A percentile compares a stretch with the other conserved stretches of the same genome.
Conservation (phyloP, 129 eudicot species). For the Smallanthus sonchifolius region DNA sequence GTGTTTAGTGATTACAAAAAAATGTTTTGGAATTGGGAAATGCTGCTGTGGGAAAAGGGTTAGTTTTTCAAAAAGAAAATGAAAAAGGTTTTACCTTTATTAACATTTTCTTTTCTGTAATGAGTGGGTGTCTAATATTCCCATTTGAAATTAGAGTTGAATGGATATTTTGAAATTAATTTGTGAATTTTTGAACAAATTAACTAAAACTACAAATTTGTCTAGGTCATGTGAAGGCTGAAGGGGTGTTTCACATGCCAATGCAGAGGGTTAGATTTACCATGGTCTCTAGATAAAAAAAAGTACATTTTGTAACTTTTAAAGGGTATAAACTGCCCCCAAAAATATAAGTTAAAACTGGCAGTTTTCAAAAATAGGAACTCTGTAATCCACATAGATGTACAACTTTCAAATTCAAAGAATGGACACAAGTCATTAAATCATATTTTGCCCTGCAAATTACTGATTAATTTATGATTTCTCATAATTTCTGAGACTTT, state of each 20-base stretch:
- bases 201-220: neutral
- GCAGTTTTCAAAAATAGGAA: neutral
- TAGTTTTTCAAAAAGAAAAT: neutral
- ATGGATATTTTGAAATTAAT: too few relatives aligned
- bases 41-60: neutral
- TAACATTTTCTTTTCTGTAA: too few relatives aligned
- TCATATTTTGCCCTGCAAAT: neutral
- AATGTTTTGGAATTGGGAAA: neutral
- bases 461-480: neutral
- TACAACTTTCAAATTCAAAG: too few relatives aligned
- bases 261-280: neutral
- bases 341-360: neutral
- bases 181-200: too few relatives aligned
- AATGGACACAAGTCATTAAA: neutral
- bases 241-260: neutral
- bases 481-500: neutral
- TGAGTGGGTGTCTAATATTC: too few relatives aligned
- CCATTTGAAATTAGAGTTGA: too few relatives aligned
- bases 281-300: neutral
- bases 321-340: neutral
- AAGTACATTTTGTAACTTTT: neutral
- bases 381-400: too few relatives aligned
- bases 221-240: neutral
- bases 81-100: neutral
- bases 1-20: too few relatives aligned